These are phyloP conservation scores for Phytophthora fragariae DNA, from an alignment of 352 stramenopile genomes.

Conservation along the genomic window DNA sequence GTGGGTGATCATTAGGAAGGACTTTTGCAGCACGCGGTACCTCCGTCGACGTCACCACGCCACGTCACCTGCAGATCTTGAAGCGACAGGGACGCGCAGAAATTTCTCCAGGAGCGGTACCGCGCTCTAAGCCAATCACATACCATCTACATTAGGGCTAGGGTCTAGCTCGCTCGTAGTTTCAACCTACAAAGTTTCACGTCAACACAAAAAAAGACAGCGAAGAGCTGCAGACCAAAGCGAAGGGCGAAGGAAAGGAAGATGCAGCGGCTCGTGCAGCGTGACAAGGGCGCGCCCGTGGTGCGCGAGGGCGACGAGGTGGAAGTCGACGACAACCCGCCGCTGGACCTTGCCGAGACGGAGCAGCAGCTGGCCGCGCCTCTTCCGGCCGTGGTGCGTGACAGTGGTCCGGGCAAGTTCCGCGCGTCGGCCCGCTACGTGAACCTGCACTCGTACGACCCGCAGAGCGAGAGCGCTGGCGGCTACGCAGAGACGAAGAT, in stretches of 20 bases:
- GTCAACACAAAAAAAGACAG: slow-evolving; percentile 21
- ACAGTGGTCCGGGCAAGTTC: slow-evolving; percentile 34
- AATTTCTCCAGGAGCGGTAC: neutral
- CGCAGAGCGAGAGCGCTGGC: slow-evolving; percentile 5
- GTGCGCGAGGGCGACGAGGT: slow-evolving; percentile 34
- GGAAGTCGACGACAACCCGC: slow-evolving; percentile 1
- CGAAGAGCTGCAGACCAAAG: slow-evolving; percentile 17
- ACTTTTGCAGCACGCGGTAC: slow-evolving; percentile 8
- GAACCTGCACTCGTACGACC: slow-evolving; percentile 68
- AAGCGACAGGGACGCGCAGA: neutral
- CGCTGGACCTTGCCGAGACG: slow-evolving; percentile 13
- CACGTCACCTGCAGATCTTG: slow-evolving; percentile 23
- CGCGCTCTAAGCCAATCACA: neutral
- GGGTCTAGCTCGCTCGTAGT: neutral
- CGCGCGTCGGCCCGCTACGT: slow-evolving; percentile 44
- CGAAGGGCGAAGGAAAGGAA: neutral
- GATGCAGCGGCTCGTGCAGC: slow-evolving; percentile 40
- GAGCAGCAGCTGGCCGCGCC: slow-evolving; percentile 19
- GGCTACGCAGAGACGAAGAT: slow-evolving; percentile 81
- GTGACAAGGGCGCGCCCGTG: slow-evolving; percentile 27
- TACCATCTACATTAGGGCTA: neutral
- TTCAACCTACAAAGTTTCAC: slow-evolving; percentile 2
- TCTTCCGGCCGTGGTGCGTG: slow-evolving; percentile 3
- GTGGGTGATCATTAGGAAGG: neutral
- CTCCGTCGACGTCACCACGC: neutral